phyloP scores from a whole-genome alignment of 2,329 filamentous ascomycete genomes.

The Teratosphaeria gauchensis region DNA sequence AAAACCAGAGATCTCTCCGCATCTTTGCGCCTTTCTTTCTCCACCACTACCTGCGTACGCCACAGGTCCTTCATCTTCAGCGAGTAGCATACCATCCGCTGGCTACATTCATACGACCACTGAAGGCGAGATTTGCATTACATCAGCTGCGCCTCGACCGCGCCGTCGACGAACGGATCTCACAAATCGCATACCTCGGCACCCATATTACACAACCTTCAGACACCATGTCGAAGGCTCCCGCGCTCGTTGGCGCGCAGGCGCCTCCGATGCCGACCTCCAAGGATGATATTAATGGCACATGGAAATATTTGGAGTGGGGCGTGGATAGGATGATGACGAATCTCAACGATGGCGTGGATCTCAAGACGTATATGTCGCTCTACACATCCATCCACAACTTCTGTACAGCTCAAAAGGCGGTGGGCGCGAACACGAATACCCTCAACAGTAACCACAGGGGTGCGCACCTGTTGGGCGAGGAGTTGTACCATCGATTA shows the following conservation, averaged over 20 bases:
- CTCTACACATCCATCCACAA: conserved; percentile 97
- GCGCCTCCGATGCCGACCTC: conserved; percentile 24
- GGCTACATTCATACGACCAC: neutral
- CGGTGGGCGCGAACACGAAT: conserved; percentile 48
- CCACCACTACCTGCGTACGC: neutral
- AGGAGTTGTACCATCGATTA: conserved; percentile 89
- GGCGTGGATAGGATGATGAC: conserved; percentile 92
- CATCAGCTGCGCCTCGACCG: neutral
- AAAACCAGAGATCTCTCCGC: neutral
- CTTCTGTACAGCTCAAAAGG: conserved; percentile 97
- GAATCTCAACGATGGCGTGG: conserved; percentile 82
- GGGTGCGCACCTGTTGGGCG: conserved; percentile 85
- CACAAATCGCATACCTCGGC: neutral
- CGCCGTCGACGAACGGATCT: neutral
- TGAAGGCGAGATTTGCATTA: neutral
- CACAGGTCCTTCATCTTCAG: neutral
- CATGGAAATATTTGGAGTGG: conserved; percentile 76
- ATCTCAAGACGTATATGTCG: conserved; percentile 95
- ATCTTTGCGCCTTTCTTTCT: neutral
- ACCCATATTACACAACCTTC: neutral
- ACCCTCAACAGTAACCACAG: conserved; percentile 51
- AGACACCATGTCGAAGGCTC: conserved; percentile 18
- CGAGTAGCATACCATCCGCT: neutral
- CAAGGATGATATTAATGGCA: conserved; percentile 31
- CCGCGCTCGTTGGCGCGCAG: conserved; percentile 4